These are phyloP conservation scores for Bryoglossum gracile DNA, from an alignment of 495 filamentous ascomycete genomes.

Conservation along the genomic window DNA sequence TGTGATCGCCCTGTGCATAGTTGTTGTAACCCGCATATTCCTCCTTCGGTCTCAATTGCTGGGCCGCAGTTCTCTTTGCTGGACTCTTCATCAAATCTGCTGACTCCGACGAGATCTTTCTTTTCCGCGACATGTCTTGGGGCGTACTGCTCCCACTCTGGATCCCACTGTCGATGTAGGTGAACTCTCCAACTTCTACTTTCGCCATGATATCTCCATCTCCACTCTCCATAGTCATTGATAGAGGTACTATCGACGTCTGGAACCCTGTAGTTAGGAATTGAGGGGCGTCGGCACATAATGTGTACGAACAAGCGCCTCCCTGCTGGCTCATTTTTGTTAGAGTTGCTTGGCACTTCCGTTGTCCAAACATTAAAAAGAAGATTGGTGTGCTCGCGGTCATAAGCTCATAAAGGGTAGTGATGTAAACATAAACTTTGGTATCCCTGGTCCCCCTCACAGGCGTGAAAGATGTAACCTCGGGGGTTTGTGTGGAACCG, in stretches of 20 bases:
- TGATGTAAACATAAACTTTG: slow-evolving; percentile 63
- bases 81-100: slow-evolving; percentile 27
- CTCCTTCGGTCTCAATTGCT: slow-evolving; percentile 32
- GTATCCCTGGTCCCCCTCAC: slow-evolving; percentile 59
- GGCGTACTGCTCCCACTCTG: slow-evolving; percentile 29
- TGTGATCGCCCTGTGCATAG: slow-evolving; percentile 24
- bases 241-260: slow-evolving; percentile 63
- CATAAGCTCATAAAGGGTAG: slow-evolving; percentile 63
- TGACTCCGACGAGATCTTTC: slow-evolving; percentile 34
- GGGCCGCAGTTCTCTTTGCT: slow-evolving; percentile 27
- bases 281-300: slow-evolving; percentile 65
- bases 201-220: slow-evolving; percentile 53
- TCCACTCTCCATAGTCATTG: slow-evolving; percentile 61
- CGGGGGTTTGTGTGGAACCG: slow-evolving; percentile 43
- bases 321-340: slow-evolving; percentile 52
- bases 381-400: slow-evolving; percentile 48
- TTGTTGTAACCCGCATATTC: slow-evolving; percentile 28
- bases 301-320: slow-evolving; percentile 56
- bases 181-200: slow-evolving; percentile 68
- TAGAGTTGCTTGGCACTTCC: slow-evolving; percentile 56
- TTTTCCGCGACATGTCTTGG: slow-evolving; percentile 36
- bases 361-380: slow-evolving; percentile 67
- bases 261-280: slow-evolving; percentile 59
- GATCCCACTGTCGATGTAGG: slow-evolving; percentile 49
- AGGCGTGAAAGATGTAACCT: slow-evolving; percentile 62